Base-by-base conservation (phyloP, 495 filamentous ascomycete species). In the Corynascus novoguineensis region DNA sequence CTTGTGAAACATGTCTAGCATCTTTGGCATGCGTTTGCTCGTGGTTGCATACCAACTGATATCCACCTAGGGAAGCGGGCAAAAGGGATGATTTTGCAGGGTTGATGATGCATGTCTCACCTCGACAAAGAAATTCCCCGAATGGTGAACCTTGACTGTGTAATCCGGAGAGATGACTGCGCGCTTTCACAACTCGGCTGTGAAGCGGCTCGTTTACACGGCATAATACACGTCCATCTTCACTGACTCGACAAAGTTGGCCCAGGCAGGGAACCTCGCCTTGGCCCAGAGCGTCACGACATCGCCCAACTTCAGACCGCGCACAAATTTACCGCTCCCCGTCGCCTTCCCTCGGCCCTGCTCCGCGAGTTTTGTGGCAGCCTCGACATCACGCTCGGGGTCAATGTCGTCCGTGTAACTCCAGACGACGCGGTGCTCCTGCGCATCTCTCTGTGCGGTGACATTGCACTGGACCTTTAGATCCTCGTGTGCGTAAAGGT, bases 151-250 rank as follows among this genome's bases (percentile, higher is more conserved):
- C 4, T 14, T 35, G 49, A 12, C 47, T 29, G 29, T 2, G 14
- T 31, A 41, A 29, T 1, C 3, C 9, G 5, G 9, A 12, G 28
- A 51, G 14, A 11, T 41, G 17, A 27, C 44, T 1, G 7, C 25
- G 14, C 4, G 15, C 4, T 29, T 1, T 6, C 22, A 19, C 14
- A 46, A 27, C 55, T 6, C 19, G 40, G 8, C 9, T 32, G 50
- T 35, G 10, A 25, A 9, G 24, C 1, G n/a, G 0, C 2, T 28
- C n/a, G n/a, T 11, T 14, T 74, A 88, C 32, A 86, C 64, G 14
- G 81, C 82, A 82, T 81, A 87, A 58, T 80, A 86, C 19, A 88
- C 76, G 46, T 81, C 74, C 38, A 88, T 75, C 57, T 75, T 69
- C n/a, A 82, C 75, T 12, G 71, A 68, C 31, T 83, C 60, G 9